Percentiles rank a stretch among this genome's conserved stretches.
Conservation (phyloP, 441 rosid species). For the Gossypium schwendimanii region DNA sequence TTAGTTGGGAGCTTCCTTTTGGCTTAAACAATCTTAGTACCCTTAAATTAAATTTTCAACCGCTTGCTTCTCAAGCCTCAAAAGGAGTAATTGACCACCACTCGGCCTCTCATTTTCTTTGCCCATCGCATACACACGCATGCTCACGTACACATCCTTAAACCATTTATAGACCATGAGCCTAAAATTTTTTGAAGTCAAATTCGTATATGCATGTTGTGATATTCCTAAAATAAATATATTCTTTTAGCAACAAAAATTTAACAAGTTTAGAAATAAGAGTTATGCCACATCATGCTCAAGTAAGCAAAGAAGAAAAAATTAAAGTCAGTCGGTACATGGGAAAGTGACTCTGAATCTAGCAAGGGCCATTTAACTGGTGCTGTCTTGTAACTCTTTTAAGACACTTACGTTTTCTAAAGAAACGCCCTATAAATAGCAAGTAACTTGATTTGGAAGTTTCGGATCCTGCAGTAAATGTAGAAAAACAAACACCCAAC, state of each 20-base stretch:
- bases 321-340: slow-evolving; percentile 30
- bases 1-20: not conserved
- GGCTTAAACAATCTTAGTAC: not conserved
- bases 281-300: not conserved
- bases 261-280: not conserved
- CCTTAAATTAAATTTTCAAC: not conserved
- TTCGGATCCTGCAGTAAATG: not conserved
- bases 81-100: not conserved
- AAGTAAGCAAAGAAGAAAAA: not conserved
- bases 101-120: not conserved
- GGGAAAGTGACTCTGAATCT: slow-evolving; percentile 31
- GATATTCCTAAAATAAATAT: too few relatives aligned
- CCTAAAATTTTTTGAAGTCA: not conserved
- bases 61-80: not conserved
- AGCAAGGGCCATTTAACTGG: slow-evolving; percentile 26
- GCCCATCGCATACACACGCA: not conserved
- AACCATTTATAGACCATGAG: not conserved
- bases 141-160: not conserved
- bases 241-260: too few relatives aligned
- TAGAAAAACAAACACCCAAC: not conserved
- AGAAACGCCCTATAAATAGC: slow-evolving; percentile 19
- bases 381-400: slow-evolving; percentile 21
- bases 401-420: slow-evolving; percentile 30
- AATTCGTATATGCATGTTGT: not conserved
- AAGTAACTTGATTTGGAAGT: slow-evolving; percentile 23